Conservation (phyloP, 1,284 basidiomycete species). For the Cystobasidiaceae sp. region DNA sequence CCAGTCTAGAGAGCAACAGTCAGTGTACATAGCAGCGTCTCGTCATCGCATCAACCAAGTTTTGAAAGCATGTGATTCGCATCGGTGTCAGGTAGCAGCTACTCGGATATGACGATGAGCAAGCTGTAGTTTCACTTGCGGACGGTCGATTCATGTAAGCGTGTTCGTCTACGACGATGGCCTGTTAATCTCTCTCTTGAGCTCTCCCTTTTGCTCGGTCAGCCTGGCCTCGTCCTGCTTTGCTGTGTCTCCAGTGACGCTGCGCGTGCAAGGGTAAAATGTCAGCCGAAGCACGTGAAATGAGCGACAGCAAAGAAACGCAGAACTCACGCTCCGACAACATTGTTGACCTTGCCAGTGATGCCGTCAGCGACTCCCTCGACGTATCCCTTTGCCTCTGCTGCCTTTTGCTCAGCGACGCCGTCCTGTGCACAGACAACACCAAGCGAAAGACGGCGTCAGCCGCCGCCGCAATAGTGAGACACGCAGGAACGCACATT, state of each 20-base stretch:
- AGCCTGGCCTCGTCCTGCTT: slow-evolving; percentile 1
- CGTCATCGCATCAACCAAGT: too few species aligned
- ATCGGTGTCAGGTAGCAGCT: too few species aligned
- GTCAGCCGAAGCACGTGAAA: neutral
- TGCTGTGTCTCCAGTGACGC: neutral
- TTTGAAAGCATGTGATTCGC: too few species aligned
- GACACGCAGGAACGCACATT: too few species aligned
- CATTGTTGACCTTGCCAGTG: neutral
- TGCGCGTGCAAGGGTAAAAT: neutral
- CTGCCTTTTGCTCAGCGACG: slow-evolving; percentile 8
- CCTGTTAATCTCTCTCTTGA: slow-evolving; percentile 13
- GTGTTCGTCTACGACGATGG: too few species aligned
- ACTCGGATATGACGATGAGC: too few species aligned
- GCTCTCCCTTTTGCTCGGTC: neutral
- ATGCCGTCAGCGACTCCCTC: slow-evolving; percentile 3
- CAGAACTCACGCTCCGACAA: neutral
- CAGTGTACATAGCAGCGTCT: too few species aligned
- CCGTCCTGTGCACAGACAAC: neutral
- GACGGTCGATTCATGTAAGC: too few species aligned
- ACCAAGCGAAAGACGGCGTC: too few species aligned
- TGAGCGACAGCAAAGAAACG: neutral
- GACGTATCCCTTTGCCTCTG: slow-evolving; percentile 16
- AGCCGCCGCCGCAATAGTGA: too few species aligned
- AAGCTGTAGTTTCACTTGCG: too few species aligned
- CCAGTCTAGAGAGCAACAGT: too few species aligned